Evolutionary conservation across 2,329 filamentous ascomycete species (phyloP).

Genomic region (Cytospora piceae): DNA sequence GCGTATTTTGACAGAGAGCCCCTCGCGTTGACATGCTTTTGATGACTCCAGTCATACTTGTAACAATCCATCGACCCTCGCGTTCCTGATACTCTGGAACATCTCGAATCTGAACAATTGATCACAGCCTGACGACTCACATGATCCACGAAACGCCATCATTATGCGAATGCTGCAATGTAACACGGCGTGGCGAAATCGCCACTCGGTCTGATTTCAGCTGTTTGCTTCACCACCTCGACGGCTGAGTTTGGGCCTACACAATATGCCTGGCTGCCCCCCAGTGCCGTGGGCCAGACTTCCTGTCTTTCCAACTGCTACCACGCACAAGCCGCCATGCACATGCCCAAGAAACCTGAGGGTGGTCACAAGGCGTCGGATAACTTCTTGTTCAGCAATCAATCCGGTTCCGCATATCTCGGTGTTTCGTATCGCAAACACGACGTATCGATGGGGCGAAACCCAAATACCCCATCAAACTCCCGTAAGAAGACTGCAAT

Average conservation of each 20-base stretch:
- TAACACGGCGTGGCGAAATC: neutral
- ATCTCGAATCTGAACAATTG: neutral
- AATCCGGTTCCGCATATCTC: neutral
- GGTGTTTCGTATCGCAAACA: neutral
- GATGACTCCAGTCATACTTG: constrained; percentile 7
- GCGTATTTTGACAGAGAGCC: neutral
- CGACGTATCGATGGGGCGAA: neutral
- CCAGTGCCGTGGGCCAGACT: neutral
- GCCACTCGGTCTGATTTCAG: neutral
- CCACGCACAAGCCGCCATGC: neutral
- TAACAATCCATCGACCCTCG: neutral
- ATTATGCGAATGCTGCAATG: neutral
- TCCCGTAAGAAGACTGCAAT: neutral
- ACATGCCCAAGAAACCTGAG: neutral
- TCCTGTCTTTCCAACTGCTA: neutral
- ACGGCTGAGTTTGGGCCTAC: neutral
- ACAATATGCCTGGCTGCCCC: constrained; percentile 6
- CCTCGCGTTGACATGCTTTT: constrained; percentile 10
- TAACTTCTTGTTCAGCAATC: neutral
- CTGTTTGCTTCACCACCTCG: neutral
- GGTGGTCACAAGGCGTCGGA: neutral
- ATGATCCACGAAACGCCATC: neutral
- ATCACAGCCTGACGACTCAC: neutral
- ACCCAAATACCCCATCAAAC: neutral
- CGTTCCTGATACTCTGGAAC: neutral